phyloP scores from a whole-genome alignment of 2,329 filamentous ascomycete species.

The Ophiostoma fasciatum region DNA sequence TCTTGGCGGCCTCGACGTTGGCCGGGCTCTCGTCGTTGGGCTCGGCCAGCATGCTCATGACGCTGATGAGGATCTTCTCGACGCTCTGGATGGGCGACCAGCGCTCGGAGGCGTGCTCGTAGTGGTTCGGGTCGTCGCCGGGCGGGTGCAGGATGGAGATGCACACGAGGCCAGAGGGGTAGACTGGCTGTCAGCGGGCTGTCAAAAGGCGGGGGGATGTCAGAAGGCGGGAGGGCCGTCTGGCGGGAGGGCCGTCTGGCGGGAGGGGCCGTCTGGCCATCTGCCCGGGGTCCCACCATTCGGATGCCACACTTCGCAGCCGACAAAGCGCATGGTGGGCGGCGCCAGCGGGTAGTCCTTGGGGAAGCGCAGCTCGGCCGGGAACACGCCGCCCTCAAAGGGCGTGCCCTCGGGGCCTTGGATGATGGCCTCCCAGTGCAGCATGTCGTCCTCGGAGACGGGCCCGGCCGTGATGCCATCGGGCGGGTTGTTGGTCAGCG shows the following conservation, averaged over 20 bases:
- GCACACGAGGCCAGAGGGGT: constrained; percentile 81
- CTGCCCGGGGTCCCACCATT: constrained; percentile 50
- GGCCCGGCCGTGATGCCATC: constrained; percentile 95
- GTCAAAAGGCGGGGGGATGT: background rate
- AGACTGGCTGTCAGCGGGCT: constrained; percentile 43
- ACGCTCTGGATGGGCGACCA: constrained; percentile 96
- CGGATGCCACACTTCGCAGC: constrained; percentile 79
- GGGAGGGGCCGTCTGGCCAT: no score
- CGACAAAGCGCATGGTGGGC: constrained; percentile 89
- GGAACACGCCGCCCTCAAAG: constrained; percentile 91
- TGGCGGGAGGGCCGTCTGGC: background rate
- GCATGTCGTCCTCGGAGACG: constrained; percentile 84
- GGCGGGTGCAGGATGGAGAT: constrained; percentile 97
- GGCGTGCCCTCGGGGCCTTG: constrained; percentile 91
- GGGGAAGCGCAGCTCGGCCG: constrained; percentile 86
- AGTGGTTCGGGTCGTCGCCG: constrained; percentile 95
- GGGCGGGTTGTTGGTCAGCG: constrained; percentile 86
- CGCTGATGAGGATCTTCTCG: constrained; percentile 90
- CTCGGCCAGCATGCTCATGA: constrained; percentile 97
- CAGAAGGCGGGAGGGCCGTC: background rate
- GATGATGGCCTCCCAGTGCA: constrained; percentile 92
- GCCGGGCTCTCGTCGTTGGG: constrained; percentile 95
- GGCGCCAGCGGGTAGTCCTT: constrained; percentile 94
- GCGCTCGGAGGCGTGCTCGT: constrained; percentile 87
- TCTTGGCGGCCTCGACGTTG: constrained; percentile 89